phyloP scores from a whole-genome alignment of 257 asterid genomes.

The Plectranthus barbatus region DNA sequence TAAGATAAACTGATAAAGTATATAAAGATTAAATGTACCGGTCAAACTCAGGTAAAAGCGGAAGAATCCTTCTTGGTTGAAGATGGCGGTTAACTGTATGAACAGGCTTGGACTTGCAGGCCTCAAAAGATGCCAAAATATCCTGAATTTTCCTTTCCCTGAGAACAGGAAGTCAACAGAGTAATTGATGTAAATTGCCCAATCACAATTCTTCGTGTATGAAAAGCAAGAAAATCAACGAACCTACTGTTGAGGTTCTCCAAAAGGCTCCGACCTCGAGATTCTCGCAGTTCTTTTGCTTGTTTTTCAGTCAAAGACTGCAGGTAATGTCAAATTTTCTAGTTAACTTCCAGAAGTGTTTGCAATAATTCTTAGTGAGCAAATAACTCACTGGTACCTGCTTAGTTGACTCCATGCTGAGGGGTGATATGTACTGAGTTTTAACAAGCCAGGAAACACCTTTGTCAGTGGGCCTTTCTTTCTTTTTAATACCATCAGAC shows the following conservation, averaged over 20 bases:
- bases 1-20: background rate
- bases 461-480: slow-evolving; percentile 91
- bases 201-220: background rate
- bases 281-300: slow-evolving; percentile 85
- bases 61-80: slow-evolving; percentile 60
- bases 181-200: background rate
- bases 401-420: slow-evolving; percentile 77
- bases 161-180: slow-evolving; percentile 6
- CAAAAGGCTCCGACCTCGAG: slow-evolving; percentile 57
- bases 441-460: slow-evolving; percentile 98
- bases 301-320: slow-evolving; percentile 90
- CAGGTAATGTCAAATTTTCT: slow-evolving; percentile 12
- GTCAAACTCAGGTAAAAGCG: slow-evolving; percentile 76
- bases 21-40: slow-evolving; percentile 37
- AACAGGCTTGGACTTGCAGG: slow-evolving; percentile 69
- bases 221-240: slow-evolving; percentile 22
- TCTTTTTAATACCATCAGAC: slow-evolving; percentile 79
- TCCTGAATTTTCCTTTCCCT: slow-evolving; percentile 78
- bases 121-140: slow-evolving; percentile 71
- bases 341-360: slow-evolving; percentile 1
- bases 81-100: slow-evolving; percentile 64
- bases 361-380: background rate
- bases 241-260: slow-evolving; percentile 84
- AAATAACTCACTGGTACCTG: slow-evolving; percentile 45
- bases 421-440: slow-evolving; percentile 93